phyloP scores from a whole-genome alignment of 2,329 filamentous ascomycete species.

The Exophiala alcalophila region DNA sequence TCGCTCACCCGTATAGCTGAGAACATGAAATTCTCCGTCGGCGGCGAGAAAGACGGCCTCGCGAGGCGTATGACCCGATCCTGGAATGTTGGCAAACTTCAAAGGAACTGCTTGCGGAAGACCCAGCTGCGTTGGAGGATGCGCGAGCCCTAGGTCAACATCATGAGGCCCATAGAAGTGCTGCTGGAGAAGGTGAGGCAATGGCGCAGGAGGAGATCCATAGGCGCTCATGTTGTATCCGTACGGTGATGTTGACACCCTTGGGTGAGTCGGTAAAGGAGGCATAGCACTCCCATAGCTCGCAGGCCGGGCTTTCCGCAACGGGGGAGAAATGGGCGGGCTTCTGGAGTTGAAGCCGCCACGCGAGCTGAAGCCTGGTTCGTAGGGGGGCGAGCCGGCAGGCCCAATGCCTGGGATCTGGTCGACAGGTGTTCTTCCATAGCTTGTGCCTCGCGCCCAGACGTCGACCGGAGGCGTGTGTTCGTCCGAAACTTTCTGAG shows the following conservation, averaged over 20 bases:
- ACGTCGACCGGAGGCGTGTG: conserved; percentile 27
- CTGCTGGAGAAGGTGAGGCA: conserved; percentile 71
- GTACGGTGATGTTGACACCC: conserved; percentile 34
- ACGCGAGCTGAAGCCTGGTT: conserved; percentile 39
- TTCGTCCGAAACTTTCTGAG: conserved; percentile 30
- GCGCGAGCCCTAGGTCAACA: conserved; percentile 58
- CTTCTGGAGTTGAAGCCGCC: conserved; percentile 41
- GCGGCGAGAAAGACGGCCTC: conserved; percentile 76
- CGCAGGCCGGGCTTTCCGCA: conserved; percentile 40
- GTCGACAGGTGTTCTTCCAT: conserved; percentile 23
- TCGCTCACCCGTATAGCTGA: conserved; percentile 68
- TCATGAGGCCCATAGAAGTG: conserved; percentile 76
- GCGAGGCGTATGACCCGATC: conserved; percentile 20
- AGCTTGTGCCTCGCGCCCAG: conserved; percentile 15
- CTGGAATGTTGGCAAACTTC: conserved; percentile 18
- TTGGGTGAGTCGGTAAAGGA: conserved; percentile 30
- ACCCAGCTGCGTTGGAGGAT: conserved; percentile 30
- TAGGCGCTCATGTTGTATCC: conserved; percentile 41
- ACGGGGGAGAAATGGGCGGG: conserved; percentile 44
- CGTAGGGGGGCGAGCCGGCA: conserved; percentile 41
- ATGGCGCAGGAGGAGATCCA: conserved; percentile 55
- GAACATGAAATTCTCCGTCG: conserved; percentile 75
- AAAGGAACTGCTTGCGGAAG: conserved; percentile 14
- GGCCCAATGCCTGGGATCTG: conserved; percentile 24
- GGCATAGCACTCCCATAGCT: conserved; percentile 43